Evolutionary conservation across 129 eudicot genomes (phyloP), one percentile per base, ranked within the genome.

Genomic region (Ambrosia trifida): DNA sequence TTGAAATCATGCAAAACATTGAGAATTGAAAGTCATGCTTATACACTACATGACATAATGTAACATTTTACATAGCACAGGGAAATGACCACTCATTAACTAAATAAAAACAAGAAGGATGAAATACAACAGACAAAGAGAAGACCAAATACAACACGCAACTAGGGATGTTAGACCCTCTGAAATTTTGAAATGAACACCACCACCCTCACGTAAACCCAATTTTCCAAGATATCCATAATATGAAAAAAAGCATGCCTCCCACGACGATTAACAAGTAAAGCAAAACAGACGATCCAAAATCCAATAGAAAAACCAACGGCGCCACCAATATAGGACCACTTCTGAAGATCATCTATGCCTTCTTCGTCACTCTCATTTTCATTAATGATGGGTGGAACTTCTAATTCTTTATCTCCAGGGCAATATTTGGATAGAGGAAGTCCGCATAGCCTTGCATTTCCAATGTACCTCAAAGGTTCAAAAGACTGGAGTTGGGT

Each of bases 361-460:
- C 11, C 36, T 19, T 70, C 53, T 1, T 35, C 54, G 2, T 51
- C 45, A 52, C 24, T 35, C 12, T 54, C 58, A 28, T 66, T 43
- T 5, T 38, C 41, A 50, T 7, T 61, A 51, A 8, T 4, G 5
- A 9, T 3, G 7, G 31, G 11, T 35, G 59, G 20, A 1, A 16
- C 38, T 11, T 56, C 32, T 17, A 24, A 3, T 14, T 64, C 30
- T 56, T 54, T 14, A 12, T 24, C 28, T 24, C 28, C 28, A 24
- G 28, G 28, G 1, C 28, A 24, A 24, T 24, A 24, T 24, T 53
- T 58, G 28, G 66, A 8, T 0, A 79, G 36, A 7, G 83, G 79
- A 38, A 36, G 64, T 36, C 83, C 83, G 51, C 83, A 79, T n/a
- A 79, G 67, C 16, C 58, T n/a, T 8, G 31, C 2, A 41, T 74